Evolutionary conservation across 768 basidiomycete species (phyloP).

Genomic region (Rhodotorula diobovata): DNA sequence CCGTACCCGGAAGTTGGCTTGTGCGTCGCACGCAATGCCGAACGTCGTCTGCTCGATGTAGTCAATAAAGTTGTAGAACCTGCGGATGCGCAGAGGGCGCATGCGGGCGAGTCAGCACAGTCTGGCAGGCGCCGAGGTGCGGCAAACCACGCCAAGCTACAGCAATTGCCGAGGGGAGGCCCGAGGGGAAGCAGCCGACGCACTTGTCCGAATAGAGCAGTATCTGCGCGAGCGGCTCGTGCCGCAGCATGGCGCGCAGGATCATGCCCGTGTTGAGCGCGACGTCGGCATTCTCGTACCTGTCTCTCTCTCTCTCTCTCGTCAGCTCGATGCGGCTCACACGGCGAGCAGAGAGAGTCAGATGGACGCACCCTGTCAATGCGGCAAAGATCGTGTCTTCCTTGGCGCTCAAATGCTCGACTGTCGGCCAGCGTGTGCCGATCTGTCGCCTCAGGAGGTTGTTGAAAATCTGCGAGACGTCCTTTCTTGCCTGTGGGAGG

Average conservation of each 20-base stretch:
- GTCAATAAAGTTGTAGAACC: slow-evolving; percentile 92
- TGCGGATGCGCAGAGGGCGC: slow-evolving; percentile 45
- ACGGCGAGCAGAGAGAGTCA: background rate
- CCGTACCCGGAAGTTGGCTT: slow-evolving; percentile 77
- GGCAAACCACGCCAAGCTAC: too few species aligned
- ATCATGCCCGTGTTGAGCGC: slow-evolving; percentile 98
- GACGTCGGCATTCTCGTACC: slow-evolving; percentile 92
- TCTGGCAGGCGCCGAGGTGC: slow-evolving; percentile 11
- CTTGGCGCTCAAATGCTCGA: slow-evolving; percentile 79
- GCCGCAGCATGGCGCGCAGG: slow-evolving; percentile 89
- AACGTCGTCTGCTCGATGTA: slow-evolving; percentile 98
- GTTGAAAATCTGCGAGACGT: slow-evolving; percentile 53
- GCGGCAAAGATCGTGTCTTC: slow-evolving; percentile 72
- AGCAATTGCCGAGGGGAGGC: background rate
- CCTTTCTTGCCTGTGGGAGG: slow-evolving; percentile 50
- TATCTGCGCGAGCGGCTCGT: slow-evolving; percentile 84
- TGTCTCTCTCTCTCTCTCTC: slow-evolving; percentile 31
- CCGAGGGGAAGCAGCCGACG: slow-evolving; percentile 47
- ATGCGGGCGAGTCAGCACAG: background rate
- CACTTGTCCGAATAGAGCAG: slow-evolving; percentile 90
- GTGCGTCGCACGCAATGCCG: slow-evolving; percentile 96
- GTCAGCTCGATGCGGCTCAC: background rate
- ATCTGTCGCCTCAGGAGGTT: slow-evolving; percentile 67
- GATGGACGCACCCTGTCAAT: slow-evolving; percentile 57
- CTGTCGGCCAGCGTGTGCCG: slow-evolving; percentile 88